Evolutionary conservation across 2,329 filamentous ascomycete genomes (phyloP), one percentile per base, ranked within the genome.

Genomic region (Byssoonygena ceratinophila): DNA sequence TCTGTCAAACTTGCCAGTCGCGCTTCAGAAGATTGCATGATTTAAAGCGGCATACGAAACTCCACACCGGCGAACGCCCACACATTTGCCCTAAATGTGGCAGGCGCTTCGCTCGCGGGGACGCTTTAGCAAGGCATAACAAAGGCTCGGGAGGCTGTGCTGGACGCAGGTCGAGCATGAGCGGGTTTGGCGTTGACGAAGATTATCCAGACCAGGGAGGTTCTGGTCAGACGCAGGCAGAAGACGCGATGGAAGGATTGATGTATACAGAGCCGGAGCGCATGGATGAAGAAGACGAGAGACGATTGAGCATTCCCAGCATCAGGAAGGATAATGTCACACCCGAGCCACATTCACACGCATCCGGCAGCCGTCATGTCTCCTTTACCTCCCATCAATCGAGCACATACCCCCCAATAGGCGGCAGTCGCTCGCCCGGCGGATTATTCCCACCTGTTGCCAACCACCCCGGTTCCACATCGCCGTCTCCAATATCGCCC

Each of bases 81-180:
- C 92, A 98, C 63, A 85, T 92, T 8, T 98, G 92, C 63, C 85
- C 87, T 37, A 96, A 94, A 66, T 98, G 92, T 66, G 88, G 94
- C 59, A 82, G 92, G 56, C 87, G 90, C 60, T 98, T 98, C 71
- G 92, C 92, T 41, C 84, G 92, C 59, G 92, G 92, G 11, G 92
- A 98, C 74, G 92, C 92, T 23, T 73, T 98, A 51, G 92, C 92
- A 41, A 82, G 92, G 55, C 92, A 98, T 66, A 94, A 87, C 66
- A 97, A 97, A 70, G 92, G 92, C 31, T 86, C 90, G 51, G 92
- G 92, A 51, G 92, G 92, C 45, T 98, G 92, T 70, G 92, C 94
- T 11, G 92, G 92, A 53, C 82, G 92, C 53, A 79, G 92, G 58
- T 83, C 88, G 36, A 96, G 90, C 62, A 83, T 89, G 77, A 84